These are phyloP conservation scores for Capsicum baccatum DNA, from an alignment of 257 asterid species.

Conservation along the genomic window DNA sequence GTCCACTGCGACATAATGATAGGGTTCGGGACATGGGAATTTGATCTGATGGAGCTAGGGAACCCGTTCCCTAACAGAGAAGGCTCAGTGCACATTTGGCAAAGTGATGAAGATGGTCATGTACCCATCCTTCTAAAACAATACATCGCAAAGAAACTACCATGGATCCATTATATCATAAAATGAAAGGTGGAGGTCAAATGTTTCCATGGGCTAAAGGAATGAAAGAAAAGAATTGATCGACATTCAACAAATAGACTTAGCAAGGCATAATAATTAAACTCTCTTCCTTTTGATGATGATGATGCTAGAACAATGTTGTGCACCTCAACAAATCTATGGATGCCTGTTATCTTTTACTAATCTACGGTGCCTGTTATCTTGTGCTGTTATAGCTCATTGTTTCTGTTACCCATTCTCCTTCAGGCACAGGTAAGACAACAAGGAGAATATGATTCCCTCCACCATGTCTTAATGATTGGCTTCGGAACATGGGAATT, in stretches of 20 bases:
- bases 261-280: not conserved
- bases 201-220: slow-evolving; percentile 67
- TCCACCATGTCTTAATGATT: slow-evolving; percentile 66
- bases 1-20: slow-evolving; percentile 72
- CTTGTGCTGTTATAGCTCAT: not conserved
- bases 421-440: slow-evolving; percentile 58
- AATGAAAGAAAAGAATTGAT: slow-evolving; percentile 44
- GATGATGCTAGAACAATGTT: not conserved
- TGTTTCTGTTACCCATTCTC: slow-evolving; percentile 8
- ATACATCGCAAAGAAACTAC: slow-evolving; percentile 59
- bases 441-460: slow-evolving; percentile 81
- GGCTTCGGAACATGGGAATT: slow-evolving; percentile 90
- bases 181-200: slow-evolving; percentile 76
- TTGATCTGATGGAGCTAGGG: slow-evolving; percentile 67
- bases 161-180: slow-evolving; percentile 85
- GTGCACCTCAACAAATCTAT: not conserved
- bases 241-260: not conserved
- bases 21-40: slow-evolving; percentile 88
- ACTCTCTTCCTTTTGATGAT: not conserved
- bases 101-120: slow-evolving; percentile 73
- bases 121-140: slow-evolving; percentile 71
- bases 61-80: slow-evolving; percentile 63
- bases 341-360: not conserved
- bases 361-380: too few relatives aligned
- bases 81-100: slow-evolving; percentile 82